These are phyloP conservation scores for Backusella parvicylindrica DNA, from an alignment of 192 early-diverging fungal species.

Conservation along the genomic window DNA sequence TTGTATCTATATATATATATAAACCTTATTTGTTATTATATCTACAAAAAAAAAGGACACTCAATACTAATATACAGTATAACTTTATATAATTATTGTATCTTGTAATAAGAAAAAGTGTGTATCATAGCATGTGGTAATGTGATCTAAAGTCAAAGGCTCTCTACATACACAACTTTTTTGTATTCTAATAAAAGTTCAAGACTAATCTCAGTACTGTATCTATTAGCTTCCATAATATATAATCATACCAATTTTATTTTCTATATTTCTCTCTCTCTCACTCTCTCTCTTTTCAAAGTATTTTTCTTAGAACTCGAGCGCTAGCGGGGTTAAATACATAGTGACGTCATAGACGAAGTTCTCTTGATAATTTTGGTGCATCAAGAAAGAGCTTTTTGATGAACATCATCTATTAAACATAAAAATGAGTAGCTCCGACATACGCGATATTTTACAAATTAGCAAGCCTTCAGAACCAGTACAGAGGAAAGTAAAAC, in stretches of 20 bases:
- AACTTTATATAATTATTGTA: background rate
- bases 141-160: background rate
- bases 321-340: background rate
- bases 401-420: background rate
- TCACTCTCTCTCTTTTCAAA: too few species aligned
- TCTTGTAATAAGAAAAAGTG: background rate
- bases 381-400: background rate
- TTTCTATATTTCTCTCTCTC: too few species aligned
- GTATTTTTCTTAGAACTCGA: too few species aligned
- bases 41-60: background rate
- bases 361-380: background rate
- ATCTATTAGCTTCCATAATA: too few species aligned
- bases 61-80: background rate
- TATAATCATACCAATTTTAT: too few species aligned
- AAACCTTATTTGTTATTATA: too few species aligned
- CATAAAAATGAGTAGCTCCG: conserved; percentile 39
- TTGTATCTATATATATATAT: too few species aligned
- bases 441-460: conserved; percentile 62
- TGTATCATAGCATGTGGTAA: background rate
- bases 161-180: background rate
- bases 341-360: background rate
- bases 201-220: background rate
- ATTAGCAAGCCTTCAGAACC: conserved; percentile 38
- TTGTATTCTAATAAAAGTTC: background rate
- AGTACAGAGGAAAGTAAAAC: conserved; percentile 33